A percentile compares a stretch with the other conserved stretches of the same genome.
These are phyloP conservation scores for Fusarium caatingaense DNA, from an alignment of 2,329 filamentous ascomycete genomes.

Conservation along the genomic window DNA sequence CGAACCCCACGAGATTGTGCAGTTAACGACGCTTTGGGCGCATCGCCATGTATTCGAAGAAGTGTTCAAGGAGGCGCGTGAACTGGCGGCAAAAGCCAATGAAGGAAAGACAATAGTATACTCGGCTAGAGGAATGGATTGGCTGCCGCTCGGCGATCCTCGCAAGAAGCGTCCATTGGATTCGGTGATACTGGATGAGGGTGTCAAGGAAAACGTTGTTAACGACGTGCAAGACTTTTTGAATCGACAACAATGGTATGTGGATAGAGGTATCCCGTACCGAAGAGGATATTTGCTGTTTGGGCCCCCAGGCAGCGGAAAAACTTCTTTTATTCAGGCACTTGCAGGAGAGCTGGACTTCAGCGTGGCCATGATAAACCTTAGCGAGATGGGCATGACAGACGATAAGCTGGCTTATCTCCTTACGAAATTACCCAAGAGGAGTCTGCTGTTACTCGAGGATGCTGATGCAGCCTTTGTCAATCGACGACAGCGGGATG, in stretches of 20 bases:
- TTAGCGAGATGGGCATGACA: constrained; percentile 89
- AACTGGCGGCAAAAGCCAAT: constrained; percentile 79
- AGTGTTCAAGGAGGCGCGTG: constrained; percentile 88
- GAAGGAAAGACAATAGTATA: constrained; percentile 96
- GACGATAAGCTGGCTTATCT: constrained; percentile 90
- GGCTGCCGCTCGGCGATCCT: constrained; percentile 85
- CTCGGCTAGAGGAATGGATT: constrained; percentile 84
- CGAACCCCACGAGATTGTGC: constrained; percentile 93
- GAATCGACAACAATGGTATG: constrained; percentile 84
- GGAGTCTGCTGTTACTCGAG: constrained; percentile 85
- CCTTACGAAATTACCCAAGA: constrained; percentile 83
- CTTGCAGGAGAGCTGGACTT: constrained; percentile 93
- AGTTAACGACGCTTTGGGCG: constrained; percentile 89
- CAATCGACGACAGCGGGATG: constrained; percentile 80
- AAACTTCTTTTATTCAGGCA: constrained; percentile 96
- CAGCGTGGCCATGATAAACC: constrained; percentile 90
- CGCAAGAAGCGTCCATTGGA: constrained; percentile 87
- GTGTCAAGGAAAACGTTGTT: constrained; percentile 84
- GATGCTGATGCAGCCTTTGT: constrained; percentile 92
- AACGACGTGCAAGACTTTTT: constrained; percentile 87
- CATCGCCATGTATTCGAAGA: constrained; percentile 91
- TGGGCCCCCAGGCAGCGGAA: constrained; percentile 90
- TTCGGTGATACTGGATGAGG: constrained; percentile 87
- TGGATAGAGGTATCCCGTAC: constrained; percentile 94
- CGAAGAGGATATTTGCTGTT: constrained; percentile 89